Evolutionary conservation across 1,139 yeast species (phyloP), one percentile per base, ranked within the genome.

Genomic region (Taphrina wiesneri): DNA sequence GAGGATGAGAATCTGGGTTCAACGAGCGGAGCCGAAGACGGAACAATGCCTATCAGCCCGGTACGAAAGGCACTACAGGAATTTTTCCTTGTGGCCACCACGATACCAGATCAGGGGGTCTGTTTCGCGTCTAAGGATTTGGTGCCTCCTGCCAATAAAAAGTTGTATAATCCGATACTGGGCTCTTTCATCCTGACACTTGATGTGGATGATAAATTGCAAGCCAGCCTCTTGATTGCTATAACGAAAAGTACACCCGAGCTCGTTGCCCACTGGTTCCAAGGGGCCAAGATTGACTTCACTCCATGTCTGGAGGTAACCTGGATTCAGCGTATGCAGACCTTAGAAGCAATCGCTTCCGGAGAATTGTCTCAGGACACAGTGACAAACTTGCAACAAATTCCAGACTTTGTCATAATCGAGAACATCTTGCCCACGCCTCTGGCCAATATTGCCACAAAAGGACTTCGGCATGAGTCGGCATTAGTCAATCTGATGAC

Each of bases 241-340:
- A 81, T 88, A 19, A 77, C 92, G 53, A 69, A 76, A 1, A 73
- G 78, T 39, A 80, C 85, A 56, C 87, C 90, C 0, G 97, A 91
- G 72, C 79, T 93, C 43, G 81, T 90, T 0, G 85, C 91, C 0
- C 89, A 92, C 0, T 92, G 88, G 34, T n/a, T 36, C 6, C 52
- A 61, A 19, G n/a, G 54, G 26, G 36, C 53, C 19, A 68, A 89
- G 85, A 54, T 81, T 80, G 68, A 90, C 79, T 75, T 78, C 23
- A 92, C 87, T 66, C 95, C 96, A 1, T 82, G 85, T 56, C 78
- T 87, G 67, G 80, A 95, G 0, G 85, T 92, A 4, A 90, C 88
- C 79, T 92, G 96, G 92, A 79, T 91, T 41, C 87, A 93, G 9
- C 87, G 84, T 75, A 83, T 90, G 0, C 78, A 87, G 30, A 76